Percentiles rank a stretch among this genome's conserved stretches.
Conservation (phyloP, 768 basidiomycete genomes). For the Guyanaporus albipodus region DNA sequence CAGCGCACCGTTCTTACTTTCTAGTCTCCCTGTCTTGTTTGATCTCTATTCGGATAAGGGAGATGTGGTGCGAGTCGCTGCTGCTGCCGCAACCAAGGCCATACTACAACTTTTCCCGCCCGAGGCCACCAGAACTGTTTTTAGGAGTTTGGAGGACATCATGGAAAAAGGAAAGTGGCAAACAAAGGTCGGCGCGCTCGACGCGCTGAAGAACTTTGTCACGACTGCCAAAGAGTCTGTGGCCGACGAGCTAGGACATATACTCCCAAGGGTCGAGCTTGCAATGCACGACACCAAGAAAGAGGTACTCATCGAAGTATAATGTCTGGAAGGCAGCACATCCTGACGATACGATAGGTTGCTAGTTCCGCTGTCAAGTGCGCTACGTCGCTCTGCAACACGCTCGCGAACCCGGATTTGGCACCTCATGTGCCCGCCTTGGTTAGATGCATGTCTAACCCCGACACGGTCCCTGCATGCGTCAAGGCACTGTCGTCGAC, state of each 20-base stretch:
- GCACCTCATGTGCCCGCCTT: constrained; percentile 83
- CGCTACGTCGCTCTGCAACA: constrained; percentile 82
- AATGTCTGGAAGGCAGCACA: not conserved
- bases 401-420: constrained; percentile 91
- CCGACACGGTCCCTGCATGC: constrained; percentile 82
- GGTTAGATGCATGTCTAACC: constrained; percentile 92
- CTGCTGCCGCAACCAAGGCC: constrained; percentile 74
- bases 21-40: constrained; percentile 72
- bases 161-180: constrained; percentile 90
- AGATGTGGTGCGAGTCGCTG: constrained; percentile 81
- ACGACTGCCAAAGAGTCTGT: constrained; percentile 66
- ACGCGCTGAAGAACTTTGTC: constrained; percentile 76
- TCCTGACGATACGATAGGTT: constrained; percentile 48
- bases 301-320: constrained; percentile 57
- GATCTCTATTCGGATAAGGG: constrained; percentile 93
- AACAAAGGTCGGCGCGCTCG: constrained; percentile 89
- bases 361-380: constrained; percentile 84
- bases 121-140: constrained; percentile 69
- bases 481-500: constrained; percentile 94
- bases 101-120: constrained; percentile 83
- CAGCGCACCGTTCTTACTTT: constrained; percentile 68
- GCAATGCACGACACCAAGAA: constrained; percentile 97
- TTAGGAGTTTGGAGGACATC: constrained; percentile 65
- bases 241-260: constrained; percentile 74
- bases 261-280: constrained; percentile 81